These are phyloP conservation scores for Candida parachauliodes DNA, from an alignment of 805 yeast species.

Conservation along the genomic window DNA sequence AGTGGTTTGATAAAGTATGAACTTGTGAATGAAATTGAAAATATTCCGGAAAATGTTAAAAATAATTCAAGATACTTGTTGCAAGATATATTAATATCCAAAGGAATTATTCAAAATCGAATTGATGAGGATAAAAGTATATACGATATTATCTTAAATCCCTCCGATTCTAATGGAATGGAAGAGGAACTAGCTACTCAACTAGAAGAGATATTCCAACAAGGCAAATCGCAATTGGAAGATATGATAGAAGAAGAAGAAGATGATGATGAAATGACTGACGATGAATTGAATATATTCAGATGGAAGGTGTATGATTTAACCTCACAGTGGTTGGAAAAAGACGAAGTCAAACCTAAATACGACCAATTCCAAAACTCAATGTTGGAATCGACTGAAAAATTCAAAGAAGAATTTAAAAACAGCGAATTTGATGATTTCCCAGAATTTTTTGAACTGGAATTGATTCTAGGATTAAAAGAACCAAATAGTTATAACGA, in stretches of 20 bases:
- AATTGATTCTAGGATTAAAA: slow-evolving; percentile 8
- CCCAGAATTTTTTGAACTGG: slow-evolving; percentile 39
- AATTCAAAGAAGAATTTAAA: slow-evolving; percentile 12
- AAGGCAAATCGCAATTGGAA: background rate
- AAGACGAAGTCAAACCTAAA: slow-evolving; percentile 7
- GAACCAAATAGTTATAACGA: slow-evolving; percentile 12
- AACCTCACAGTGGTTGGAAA: slow-evolving; percentile 18
- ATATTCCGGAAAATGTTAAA: background rate
- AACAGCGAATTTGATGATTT: slow-evolving; percentile 67
- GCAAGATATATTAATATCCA: slow-evolving; percentile 11
- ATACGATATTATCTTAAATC: slow-evolving; percentile 1
- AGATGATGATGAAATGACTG: slow-evolving; percentile 3
- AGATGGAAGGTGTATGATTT: slow-evolving; percentile 5
- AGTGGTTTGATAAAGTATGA: slow-evolving; percentile 6
- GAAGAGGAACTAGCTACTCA: slow-evolving; percentile 17
- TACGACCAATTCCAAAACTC: slow-evolving; percentile 1
- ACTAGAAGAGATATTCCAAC: slow-evolving; percentile 6
- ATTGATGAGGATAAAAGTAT: slow-evolving; percentile 12
- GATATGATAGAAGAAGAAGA: slow-evolving; percentile 3
- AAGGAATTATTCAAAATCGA: slow-evolving; percentile 6
- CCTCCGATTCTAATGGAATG: slow-evolving; percentile 10
- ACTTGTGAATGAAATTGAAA: background rate
- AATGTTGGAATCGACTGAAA: background rate
- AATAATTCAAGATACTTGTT: slow-evolving; percentile 10
- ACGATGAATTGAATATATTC: slow-evolving; percentile 6